Evolutionary conservation across 140 eudicot genomes (phyloP).

Genomic region (Bidens hawaiensis): DNA sequence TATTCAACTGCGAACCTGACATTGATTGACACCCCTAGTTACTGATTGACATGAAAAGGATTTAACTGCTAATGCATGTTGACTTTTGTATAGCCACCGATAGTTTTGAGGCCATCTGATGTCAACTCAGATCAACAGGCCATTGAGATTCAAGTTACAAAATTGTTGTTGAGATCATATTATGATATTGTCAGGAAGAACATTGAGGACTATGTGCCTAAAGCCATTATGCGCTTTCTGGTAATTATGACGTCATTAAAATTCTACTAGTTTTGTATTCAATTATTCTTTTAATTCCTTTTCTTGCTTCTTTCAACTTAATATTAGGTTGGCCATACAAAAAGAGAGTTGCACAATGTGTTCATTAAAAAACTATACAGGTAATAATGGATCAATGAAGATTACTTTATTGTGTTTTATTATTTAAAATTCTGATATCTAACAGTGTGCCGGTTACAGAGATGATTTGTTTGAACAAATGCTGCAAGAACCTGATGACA

Average conservation of each 20-base stretch:
- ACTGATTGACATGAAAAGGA: background rate
- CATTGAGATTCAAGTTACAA: constrained; percentile 70
- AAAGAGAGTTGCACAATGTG: constrained; percentile 92
- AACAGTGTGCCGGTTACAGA: constrained; percentile 28
- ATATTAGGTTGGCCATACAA: constrained; percentile 85
- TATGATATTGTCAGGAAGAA: constrained; percentile 96
- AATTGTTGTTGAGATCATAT: constrained; percentile 74
- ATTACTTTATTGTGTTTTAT: background rate
- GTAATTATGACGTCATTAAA: constrained; percentile 33
- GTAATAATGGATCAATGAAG: constrained; percentile 29
- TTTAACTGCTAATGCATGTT: background rate
- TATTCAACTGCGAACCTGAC: too few relatives aligned
- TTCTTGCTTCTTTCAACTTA: background rate
- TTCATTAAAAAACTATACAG: constrained; percentile 84
- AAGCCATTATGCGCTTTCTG: constrained; percentile 98
- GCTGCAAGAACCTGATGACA: constrained; percentile 96
- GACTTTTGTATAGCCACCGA: constrained; percentile 67
- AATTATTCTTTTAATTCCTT: background rate
- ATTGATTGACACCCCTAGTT: too few relatives aligned
- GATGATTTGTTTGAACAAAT: constrained; percentile 91
- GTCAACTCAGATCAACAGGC: constrained; percentile 72
- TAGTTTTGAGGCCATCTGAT: constrained; percentile 83
- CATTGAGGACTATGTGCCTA: constrained; percentile 88
- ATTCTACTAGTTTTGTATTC: background rate
- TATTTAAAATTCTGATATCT: background rate